Evolutionary conservation across 2,329 filamentous ascomycete species (phyloP).

Genomic region (Pyrenophora teres): DNA sequence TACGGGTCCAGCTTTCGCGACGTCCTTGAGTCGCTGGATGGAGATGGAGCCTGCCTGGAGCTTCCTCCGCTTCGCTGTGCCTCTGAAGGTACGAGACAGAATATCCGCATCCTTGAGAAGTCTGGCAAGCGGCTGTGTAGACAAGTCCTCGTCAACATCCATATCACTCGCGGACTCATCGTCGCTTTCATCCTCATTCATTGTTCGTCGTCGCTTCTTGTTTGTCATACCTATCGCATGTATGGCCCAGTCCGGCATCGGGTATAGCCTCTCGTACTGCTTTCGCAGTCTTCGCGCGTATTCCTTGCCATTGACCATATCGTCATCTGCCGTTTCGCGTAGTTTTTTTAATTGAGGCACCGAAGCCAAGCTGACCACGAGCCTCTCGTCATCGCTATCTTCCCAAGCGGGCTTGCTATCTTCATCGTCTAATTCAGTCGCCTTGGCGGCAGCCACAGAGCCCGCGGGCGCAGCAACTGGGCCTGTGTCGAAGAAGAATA

Average conservation of each 20-base stretch:
- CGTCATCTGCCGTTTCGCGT: constrained; percentile 78
- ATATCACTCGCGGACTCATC: constrained; percentile 62
- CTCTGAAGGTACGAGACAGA: constrained; percentile 60
- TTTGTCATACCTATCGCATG: constrained; percentile 50
- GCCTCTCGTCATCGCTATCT: constrained; percentile 91
- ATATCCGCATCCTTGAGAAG: constrained; percentile 76
- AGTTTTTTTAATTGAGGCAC: constrained; percentile 81
- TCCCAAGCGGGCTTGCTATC: constrained; percentile 72
- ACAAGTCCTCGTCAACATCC: constrained; percentile 57
- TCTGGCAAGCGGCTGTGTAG: constrained; percentile 75
- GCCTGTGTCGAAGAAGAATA: constrained; percentile 82
- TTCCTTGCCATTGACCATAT: constrained; percentile 82
- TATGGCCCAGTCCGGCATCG: constrained; percentile 65
- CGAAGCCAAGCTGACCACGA: constrained; percentile 80
- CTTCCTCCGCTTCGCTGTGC: constrained; percentile 65
- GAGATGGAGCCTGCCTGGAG: constrained; percentile 86
- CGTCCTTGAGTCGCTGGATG: constrained; percentile 86
- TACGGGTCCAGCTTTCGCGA: constrained; percentile 74
- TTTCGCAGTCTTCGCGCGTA: constrained; percentile 79
- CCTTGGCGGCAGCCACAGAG: constrained; percentile 48
- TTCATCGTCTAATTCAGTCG: constrained; percentile 46
- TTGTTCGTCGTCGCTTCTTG: constrained; percentile 55
- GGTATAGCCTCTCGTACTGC: constrained; percentile 71
- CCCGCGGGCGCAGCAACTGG: constrained; percentile 51
- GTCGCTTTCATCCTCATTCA: constrained; percentile 48